Evolutionary conservation across 2,329 filamentous ascomycete species (phyloP).

Genomic region (Colletotrichum tropicicola): DNA sequence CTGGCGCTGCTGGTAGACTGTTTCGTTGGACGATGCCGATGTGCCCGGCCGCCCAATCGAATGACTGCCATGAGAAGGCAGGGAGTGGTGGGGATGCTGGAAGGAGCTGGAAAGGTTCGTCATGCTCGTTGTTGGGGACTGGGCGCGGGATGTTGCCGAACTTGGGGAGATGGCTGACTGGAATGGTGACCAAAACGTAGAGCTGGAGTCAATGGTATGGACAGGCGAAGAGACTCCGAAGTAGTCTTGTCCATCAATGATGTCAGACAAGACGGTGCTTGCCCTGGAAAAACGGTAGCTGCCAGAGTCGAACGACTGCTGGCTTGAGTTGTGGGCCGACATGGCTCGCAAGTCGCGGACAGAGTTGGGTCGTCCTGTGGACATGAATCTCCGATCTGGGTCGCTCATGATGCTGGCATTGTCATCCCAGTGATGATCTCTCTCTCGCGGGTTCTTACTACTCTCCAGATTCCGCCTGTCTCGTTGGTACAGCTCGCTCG

Average conservation of each 20-base stretch:
- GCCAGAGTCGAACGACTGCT: conserved; percentile 75
- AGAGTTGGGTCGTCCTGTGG: conserved; percentile 56
- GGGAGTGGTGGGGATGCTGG: conserved; percentile 50
- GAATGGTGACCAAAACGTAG: conserved; percentile 91
- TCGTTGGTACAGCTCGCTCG: conserved; percentile 85
- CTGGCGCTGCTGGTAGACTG: conserved; percentile 68
- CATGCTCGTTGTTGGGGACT: conserved; percentile 70
- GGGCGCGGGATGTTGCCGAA: conserved; percentile 65
- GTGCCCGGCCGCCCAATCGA: conserved; percentile 69
- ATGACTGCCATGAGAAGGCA: conserved; percentile 55
- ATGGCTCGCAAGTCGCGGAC: conserved; percentile 66
- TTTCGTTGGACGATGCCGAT: conserved; percentile 74
- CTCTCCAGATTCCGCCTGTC: conserved; percentile 73
- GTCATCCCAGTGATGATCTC: conserved; percentile 61
- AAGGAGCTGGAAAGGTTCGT: conserved; percentile 64
- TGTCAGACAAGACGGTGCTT: conserved; percentile 68
- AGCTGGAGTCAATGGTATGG: conserved; percentile 76
- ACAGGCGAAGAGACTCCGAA: conserved; percentile 75
- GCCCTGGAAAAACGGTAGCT: conserved; percentile 69
- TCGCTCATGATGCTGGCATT: conserved; percentile 64
- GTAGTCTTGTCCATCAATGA: conserved; percentile 76
- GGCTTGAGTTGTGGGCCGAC: conserved; percentile 70
- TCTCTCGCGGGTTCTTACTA: conserved; percentile 49
- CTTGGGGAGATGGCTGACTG: conserved; percentile 73
- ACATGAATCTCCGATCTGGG: conserved; percentile 57